Base-by-base conservation (phyloP, 192 early-diverging fungal genomes). In the Entomortierella lignicola region DNA sequence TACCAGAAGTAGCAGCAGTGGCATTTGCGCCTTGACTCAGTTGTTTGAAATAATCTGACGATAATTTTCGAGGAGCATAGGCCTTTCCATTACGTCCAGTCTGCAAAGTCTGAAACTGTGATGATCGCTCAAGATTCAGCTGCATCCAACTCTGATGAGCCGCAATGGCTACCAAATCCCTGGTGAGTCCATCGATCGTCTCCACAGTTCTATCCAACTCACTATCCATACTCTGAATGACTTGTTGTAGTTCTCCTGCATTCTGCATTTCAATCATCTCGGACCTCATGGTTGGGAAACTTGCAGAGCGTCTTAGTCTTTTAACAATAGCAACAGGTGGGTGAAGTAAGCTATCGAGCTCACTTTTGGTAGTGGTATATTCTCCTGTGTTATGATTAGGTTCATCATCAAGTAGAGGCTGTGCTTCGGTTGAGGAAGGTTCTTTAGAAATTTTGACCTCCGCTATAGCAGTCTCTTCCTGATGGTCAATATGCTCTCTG, bases 141-240 rank as follows among this genome's bases (percentile, higher is more conserved):
- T 77, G 61, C 60, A 77, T 63, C 66, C 59, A 69, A 17, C 58
- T 63, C 54, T 77, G 74, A 8, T 64, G 66, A 4, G 34, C 44
- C 7, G 74, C 66, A 0, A 77, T 65, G 6, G 66, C 60, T 13
- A 65, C 41, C 21, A 77, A 26, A 44, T 77, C 74, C 10, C 61
- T 26, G 31, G 74, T 69, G 23, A 77, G 39, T 20, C 62, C 55
- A 37, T 77, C 61, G 31, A 77, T 69, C 4, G 74, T 69, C 50
- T 77, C 66, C 0, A 53, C 74, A 4, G 74, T 69, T 27, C 55
- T 29, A 26, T 64, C 66, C 60, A 77, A n/a, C 48, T 77, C 74
- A 1, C 47, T 29, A 30, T 77, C 74, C 48, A 69, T 62, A 12
- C 21, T 48, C 31, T 72, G 60, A 57, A 72, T 63, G 8, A 63